phyloP scores from a whole-genome alignment of 768 basidiomycete species.

The Gautieria morchelliformis region DNA sequence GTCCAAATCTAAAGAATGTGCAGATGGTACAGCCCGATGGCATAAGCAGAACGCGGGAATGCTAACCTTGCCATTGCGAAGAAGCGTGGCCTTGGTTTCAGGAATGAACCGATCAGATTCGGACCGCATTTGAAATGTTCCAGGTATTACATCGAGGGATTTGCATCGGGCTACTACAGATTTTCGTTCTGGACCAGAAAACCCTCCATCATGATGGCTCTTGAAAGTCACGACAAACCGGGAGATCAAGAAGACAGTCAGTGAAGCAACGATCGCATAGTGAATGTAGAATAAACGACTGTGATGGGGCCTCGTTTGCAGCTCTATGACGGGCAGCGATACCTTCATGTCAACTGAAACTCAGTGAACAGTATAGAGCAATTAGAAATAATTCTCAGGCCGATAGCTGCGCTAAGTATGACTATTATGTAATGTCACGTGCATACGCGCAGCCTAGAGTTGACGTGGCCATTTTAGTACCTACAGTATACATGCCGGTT shows the following conservation, averaged over 20 bases:
- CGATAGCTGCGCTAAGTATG: too few species aligned
- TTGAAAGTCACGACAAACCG: not conserved
- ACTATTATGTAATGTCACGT: too few species aligned
- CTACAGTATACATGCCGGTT: too few species aligned
- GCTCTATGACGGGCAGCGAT: not conserved
- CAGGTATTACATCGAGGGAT: conserved; percentile 18
- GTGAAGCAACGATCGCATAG: not conserved
- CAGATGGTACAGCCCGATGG: conserved; percentile 16
- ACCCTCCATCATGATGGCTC: not conserved
- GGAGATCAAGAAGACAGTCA: not conserved
- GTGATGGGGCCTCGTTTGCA: not conserved
- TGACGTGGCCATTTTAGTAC: too few species aligned
- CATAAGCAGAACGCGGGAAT: conserved; percentile 17
- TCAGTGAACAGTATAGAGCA: too few species aligned
- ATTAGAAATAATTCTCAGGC: too few species aligned
- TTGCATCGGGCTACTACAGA: conserved; percentile 18
- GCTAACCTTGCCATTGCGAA: conserved; percentile 57
- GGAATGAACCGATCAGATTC: conserved; percentile 55
- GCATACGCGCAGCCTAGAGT: too few species aligned
- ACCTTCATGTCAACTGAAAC: not conserved
- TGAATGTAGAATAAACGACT: not conserved
- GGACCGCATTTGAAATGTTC: conserved; percentile 19
- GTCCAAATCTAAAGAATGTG: conserved; percentile 35
- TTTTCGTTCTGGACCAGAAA: not conserved
- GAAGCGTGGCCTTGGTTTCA: conserved; percentile 56